Base-by-base conservation (phyloP, 2,329 filamentous ascomycete species). In the Diaporthe helianthi region DNA sequence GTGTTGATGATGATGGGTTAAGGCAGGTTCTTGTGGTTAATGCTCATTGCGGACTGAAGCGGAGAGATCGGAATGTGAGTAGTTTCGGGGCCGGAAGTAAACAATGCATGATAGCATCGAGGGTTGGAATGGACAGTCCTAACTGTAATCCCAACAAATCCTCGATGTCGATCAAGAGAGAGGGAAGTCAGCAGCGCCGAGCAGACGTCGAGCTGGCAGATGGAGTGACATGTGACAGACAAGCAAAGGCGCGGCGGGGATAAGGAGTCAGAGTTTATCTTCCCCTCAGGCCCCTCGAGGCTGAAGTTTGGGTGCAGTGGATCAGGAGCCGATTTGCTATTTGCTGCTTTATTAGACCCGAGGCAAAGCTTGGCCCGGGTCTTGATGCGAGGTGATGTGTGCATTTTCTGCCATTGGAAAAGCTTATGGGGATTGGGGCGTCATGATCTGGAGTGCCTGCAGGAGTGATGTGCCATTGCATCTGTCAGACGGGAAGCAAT, bases 91-190 rank as follows among this genome's bases (percentile, higher is more conserved):
- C 24, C 29, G 44, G 0, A 49, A 49, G 44, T 63, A 49, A 63
- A 63, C 44, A 63, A 31, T 24, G 58, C 44, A 63, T 63, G 44
- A 63, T 49, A n/a, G 58, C 44, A 63, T 63, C 44, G 58, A 36
- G n/a, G 41, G 8, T 33, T 63, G 58, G 58, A 63, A 63, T 63
- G 58, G 58, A 44, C 58, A 63, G 58, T 49, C n/a, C n/a, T n/a
- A n/a, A n/a, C n/a, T 63, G n/a, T 63, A 19, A 44, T 63, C 58
- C 58, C 58, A 63, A 63, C 58, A 63, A 63, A 63, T 63, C 29
- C 19, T 63, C 44, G 44, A 26, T 36, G 58, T 63, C 58, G 58
- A 63, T 49, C 58, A 33, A 47, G 58, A 61, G 17, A 7, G n/a
- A 55, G 33, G 9, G n/a, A 47, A 47, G 44, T 47, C 8, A 33